Percentiles rank a stretch among this genome's conserved stretches.
Conservation (phyloP, 257 asterid genomes). For the Solanum megistacrolobum region DNA sequence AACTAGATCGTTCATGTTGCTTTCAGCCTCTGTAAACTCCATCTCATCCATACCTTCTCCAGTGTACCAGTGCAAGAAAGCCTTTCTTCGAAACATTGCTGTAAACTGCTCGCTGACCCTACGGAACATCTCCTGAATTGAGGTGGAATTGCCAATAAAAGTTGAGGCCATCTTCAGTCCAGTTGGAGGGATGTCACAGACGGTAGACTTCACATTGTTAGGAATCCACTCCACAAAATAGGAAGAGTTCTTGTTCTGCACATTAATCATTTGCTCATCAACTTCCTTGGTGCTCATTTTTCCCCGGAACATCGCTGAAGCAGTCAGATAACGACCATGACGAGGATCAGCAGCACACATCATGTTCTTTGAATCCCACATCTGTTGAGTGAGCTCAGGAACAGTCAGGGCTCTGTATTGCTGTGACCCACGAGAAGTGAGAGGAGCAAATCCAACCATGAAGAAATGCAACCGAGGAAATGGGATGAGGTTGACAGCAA, state of each 20-base stretch:
- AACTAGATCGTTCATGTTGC: slow-evolving; percentile 77
- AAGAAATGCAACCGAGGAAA: slow-evolving; percentile 75
- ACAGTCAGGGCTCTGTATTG: slow-evolving; percentile 70
- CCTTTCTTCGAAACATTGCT: slow-evolving; percentile 67
- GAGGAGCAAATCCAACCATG: slow-evolving; percentile 84
- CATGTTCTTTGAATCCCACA: slow-evolving; percentile 87
- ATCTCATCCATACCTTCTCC: slow-evolving; percentile 68
- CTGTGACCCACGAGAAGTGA: slow-evolving; percentile 85
- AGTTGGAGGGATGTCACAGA: slow-evolving; percentile 61
- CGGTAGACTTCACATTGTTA: slow-evolving; percentile 61
- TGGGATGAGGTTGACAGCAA: slow-evolving; percentile 71
- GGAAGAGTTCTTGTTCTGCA: slow-evolving; percentile 58
- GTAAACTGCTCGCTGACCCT: slow-evolving; percentile 59
- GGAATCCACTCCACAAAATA: slow-evolving; percentile 70
- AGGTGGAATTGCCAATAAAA: slow-evolving; percentile 57
- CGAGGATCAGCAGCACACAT: slow-evolving; percentile 79
- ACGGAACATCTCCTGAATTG: slow-evolving; percentile 58
- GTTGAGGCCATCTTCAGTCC: slow-evolving; percentile 66
- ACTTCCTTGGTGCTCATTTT: slow-evolving; percentile 67
- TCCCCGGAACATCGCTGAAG: slow-evolving; percentile 61
- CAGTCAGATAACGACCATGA: slow-evolving; percentile 53
- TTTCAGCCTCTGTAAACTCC: slow-evolving; percentile 64
- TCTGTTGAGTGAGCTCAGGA: slow-evolving; percentile 71
- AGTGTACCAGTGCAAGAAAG: slow-evolving; percentile 67
- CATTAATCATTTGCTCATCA: slow-evolving; percentile 61